phyloP scores from a whole-genome alignment of 2,329 filamentous ascomycete species.

The Zymoseptoria crescenta region DNA sequence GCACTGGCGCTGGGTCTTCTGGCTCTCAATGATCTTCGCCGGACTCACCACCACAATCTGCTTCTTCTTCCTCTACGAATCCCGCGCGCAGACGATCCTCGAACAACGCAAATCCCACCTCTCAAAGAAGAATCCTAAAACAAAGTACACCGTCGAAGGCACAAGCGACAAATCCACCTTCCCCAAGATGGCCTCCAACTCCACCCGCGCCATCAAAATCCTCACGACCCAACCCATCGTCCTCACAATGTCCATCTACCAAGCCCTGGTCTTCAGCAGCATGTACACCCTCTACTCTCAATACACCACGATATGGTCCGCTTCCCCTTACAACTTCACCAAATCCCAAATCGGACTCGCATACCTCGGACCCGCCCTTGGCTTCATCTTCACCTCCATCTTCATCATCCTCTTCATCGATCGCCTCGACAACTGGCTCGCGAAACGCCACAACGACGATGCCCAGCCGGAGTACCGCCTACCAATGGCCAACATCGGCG shows the following conservation, averaged over 20 bases:
- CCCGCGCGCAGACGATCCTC: conserved; percentile 35
- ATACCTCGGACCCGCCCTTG: conserved; percentile 36
- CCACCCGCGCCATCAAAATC: conserved; percentile 36
- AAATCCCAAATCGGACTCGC: conserved; percentile 37
- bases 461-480: conserved; percentile 37
- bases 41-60: conserved; percentile 32
- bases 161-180: conserved; percentile 31
- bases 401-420: conserved; percentile 41
- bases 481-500: conserved; percentile 38
- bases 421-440: conserved; percentile 37
- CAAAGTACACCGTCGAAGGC: conserved; percentile 34
- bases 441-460: conserved; percentile 33
- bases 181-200: conserved; percentile 29
- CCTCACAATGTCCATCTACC: conserved; percentile 38
- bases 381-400: conserved; percentile 36
- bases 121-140: conserved; percentile 29
- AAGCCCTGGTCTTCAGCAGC: conserved; percentile 38
- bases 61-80: conserved; percentile 37
- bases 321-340: conserved; percentile 32
- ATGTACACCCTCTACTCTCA: conserved; percentile 39
- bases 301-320: conserved; percentile 15
- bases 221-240: conserved; percentile 37
- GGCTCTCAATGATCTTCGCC: conserved; percentile 35
- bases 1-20: conserved; percentile 42
- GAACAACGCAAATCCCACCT: conserved; percentile 26